Conservation (phyloP, 768 basidiomycete species). For the Mycena galopus region DNA sequence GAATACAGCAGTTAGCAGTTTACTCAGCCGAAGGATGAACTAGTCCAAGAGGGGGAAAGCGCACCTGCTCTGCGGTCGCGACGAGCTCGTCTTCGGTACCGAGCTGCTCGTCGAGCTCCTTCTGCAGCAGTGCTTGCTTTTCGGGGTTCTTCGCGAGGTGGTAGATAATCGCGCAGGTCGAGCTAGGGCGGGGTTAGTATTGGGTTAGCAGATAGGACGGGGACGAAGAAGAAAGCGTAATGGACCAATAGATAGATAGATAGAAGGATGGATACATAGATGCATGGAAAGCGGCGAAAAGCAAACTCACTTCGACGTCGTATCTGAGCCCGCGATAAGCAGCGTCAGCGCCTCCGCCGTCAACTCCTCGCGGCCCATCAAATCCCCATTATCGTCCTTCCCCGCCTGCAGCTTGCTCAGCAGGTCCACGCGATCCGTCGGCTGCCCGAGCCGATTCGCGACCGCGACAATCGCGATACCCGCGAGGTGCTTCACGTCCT, state of each 20-base stretch:
- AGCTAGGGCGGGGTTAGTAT: slow-evolving; percentile 60
- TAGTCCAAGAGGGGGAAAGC: too few relatives aligned
- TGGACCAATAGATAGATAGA: neutral
- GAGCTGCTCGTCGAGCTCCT: slow-evolving; percentile 62
- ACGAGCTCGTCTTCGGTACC: slow-evolving; percentile 67
- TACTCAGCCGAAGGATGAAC: too few relatives aligned
- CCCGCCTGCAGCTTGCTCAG: slow-evolving; percentile 85
- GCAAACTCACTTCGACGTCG: slow-evolving; percentile 85
- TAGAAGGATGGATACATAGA: too few relatives aligned
- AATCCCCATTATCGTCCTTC: slow-evolving; percentile 83
- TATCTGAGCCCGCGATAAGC: slow-evolving; percentile 91
- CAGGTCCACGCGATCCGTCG: slow-evolving; percentile 83
- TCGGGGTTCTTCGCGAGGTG: slow-evolving; percentile 67
- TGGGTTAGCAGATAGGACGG: too few relatives aligned
- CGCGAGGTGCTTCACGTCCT: slow-evolving; percentile 79
- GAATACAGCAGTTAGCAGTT: neutral
- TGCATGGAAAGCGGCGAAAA: neutral
- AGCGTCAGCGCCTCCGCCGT: slow-evolving; percentile 92
- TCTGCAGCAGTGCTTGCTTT: slow-evolving; percentile 68
- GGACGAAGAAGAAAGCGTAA: neutral
- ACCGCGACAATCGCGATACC: slow-evolving; percentile 87
- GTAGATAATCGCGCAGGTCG: slow-evolving; percentile 89
- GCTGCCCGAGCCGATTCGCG: slow-evolving; percentile 76
- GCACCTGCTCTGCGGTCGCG: slow-evolving; percentile 71
- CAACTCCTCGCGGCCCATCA: slow-evolving; percentile 84